Percentiles rank a stretch among this genome's conserved stretches.
phyloP scores from a whole-genome alignment of 2,329 filamentous ascomycete species.

The Xylariales sp. region DNA sequence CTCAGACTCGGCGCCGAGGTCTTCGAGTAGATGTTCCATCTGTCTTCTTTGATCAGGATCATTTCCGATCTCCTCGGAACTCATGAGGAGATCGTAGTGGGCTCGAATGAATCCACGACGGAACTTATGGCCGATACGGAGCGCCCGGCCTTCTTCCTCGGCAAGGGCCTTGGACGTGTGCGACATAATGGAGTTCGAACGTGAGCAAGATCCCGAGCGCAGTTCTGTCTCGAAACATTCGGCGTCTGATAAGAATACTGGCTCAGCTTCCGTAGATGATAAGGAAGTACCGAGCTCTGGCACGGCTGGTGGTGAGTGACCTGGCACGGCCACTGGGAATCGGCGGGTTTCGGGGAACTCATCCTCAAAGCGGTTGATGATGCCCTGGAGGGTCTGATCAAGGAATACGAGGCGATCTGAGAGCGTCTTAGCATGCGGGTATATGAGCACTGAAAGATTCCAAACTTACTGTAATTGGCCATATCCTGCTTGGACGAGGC shows the following conservation, averaged over 20 bases:
- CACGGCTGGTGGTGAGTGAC: slow-evolving; percentile 17
- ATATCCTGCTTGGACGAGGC: slow-evolving; percentile 65
- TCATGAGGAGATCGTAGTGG: slow-evolving; percentile 44
- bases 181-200: slow-evolving; percentile 48
- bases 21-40: slow-evolving; percentile 59
- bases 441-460: not conserved
- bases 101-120: slow-evolving; percentile 48
- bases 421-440: slow-evolving; percentile 20
- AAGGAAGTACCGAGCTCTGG: slow-evolving; percentile 23
- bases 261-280: slow-evolving; percentile 31
- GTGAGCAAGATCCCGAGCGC: slow-evolving; percentile 38
- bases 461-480: slow-evolving; percentile 64
- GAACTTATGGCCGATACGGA: slow-evolving; percentile 54
- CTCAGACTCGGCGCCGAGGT: slow-evolving; percentile 58
- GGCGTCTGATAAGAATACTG: slow-evolving; percentile 39
- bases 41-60: slow-evolving; percentile 47
- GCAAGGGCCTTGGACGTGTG: slow-evolving; percentile 46
- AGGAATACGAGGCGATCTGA: slow-evolving; percentile 78
- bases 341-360: slow-evolving; percentile 85
- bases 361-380: slow-evolving; percentile 93
- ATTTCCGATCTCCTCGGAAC: slow-evolving; percentile 43
- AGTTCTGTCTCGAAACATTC: slow-evolving; percentile 44
- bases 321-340: slow-evolving; percentile 22
- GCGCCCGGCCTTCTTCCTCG: slow-evolving; percentile 52
- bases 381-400: slow-evolving; percentile 79